Percentiles rank a stretch among this genome's conserved stretches.
Conservation (phyloP, 192 early-diverging fungal genomes). For the Umbelopsis sp. region DNA sequence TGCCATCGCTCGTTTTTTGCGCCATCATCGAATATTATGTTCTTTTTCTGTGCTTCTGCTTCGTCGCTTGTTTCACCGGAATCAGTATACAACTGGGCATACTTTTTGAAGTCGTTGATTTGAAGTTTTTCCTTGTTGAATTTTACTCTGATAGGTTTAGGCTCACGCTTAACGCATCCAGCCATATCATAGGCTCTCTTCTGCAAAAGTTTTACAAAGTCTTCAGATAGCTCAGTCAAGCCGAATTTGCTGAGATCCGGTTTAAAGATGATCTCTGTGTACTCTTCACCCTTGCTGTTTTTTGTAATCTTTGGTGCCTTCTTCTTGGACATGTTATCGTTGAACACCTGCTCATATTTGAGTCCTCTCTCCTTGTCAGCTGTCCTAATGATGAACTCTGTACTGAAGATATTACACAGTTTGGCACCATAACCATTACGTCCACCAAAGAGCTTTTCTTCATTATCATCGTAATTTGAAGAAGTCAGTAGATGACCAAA, state of each 20-base stretch:
- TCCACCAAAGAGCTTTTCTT: constrained; percentile 95
- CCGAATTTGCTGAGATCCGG: constrained; percentile 91
- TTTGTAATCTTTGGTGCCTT: constrained; percentile 73
- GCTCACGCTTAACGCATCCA: constrained; percentile 61
- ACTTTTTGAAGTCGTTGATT: constrained; percentile 89
- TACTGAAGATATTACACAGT: constrained; percentile 96
- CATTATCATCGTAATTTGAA: constrained; percentile 94
- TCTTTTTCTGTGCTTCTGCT: constrained; percentile 31
- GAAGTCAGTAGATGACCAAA: constrained; percentile 97
- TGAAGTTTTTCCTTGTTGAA: constrained; percentile 83
- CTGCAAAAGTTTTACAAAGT: constrained; percentile 83
- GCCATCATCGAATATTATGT: constrained; percentile 70
- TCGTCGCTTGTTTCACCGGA: constrained; percentile 29
- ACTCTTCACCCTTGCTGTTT: constrained; percentile 72
- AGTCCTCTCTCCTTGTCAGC: constrained; percentile 68
- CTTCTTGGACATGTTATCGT: constrained; percentile 87
- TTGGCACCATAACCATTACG: constrained; percentile 95
- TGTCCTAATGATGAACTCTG: constrained; percentile 92
- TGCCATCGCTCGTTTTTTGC: constrained; percentile 86
- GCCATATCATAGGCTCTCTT: constrained; percentile 95
- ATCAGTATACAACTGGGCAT: constrained; percentile 75
- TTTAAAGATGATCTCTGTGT: constrained; percentile 91
- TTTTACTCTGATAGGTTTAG: constrained; percentile 75
- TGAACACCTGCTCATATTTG: constrained; percentile 85
- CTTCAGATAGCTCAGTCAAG: constrained; percentile 85